These are phyloP conservation scores for Eragrostis nindensis DNA, from an alignment of 176 grass and related monocot species.

Conservation along the genomic window DNA sequence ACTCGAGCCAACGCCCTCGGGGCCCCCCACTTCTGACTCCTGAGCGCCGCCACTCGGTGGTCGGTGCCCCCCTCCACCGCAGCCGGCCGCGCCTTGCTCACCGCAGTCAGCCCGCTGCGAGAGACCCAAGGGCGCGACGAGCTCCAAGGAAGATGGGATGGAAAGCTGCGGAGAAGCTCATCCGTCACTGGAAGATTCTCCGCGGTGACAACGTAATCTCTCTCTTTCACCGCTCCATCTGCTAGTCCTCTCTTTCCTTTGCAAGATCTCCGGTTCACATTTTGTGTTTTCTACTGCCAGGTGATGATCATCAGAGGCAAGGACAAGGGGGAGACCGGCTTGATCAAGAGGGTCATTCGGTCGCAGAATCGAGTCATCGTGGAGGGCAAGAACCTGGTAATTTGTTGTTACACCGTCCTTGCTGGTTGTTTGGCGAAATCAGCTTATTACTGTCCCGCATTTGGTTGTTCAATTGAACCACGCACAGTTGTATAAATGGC, in stretches of 20 bases:
- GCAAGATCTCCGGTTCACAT: neutral
- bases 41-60: neutral
- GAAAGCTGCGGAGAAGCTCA: slow-evolving; percentile 81
- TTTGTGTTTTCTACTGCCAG: slow-evolving; percentile 8
- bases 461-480: neutral
- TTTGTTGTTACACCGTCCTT: neutral
- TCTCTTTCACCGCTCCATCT: neutral
- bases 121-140: neutral
- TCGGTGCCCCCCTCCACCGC: neutral
- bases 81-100: neutral
- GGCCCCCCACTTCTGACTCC: neutral
- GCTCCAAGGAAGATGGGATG: slow-evolving; percentile 62
- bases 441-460: neutral
- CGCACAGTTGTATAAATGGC: neutral
- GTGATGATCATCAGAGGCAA: slow-evolving; percentile 97
- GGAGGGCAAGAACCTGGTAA: slow-evolving; percentile 95
- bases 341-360: slow-evolving; percentile 89
- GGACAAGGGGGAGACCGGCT: slow-evolving; percentile 79
- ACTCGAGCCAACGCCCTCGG: neutral
- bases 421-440: neutral
- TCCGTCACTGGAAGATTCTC: slow-evolving; percentile 84
- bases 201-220: slow-evolving; percentile 72
- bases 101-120: neutral
- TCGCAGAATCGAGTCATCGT: slow-evolving; percentile 96
- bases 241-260: neutral